Base-by-base conservation (phyloP, 2,329 filamentous ascomycete genomes). In the Colletotrichum falcatum region DNA sequence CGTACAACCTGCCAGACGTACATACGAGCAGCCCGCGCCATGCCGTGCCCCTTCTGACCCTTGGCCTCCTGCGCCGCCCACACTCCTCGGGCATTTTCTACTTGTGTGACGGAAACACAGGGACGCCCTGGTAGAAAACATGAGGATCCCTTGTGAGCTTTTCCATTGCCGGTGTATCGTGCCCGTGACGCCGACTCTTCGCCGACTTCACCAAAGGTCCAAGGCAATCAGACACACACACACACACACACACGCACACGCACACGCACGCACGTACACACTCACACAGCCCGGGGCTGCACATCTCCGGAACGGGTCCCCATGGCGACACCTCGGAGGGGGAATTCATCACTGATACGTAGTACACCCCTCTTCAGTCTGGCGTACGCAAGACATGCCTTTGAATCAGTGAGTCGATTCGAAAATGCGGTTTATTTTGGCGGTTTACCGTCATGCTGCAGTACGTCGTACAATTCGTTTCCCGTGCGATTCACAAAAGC, bases 1-100 rank as follows among this genome's bases (percentile, higher is more conserved):
- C 11, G 48, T 35, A n/a, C 60, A 16, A 37, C 35, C 46, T 62
- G 46, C 26, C 60, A 62, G 26, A 62, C 9, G 35, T 23, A 37
- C 44, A 61, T 61, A 28, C 12, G n/a, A 16, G 30, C 30, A 48
- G 20, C 6, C 59, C n/a, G 20, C 9, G 44, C 9, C 33, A 33
- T 37, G 35, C 23, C 26, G 33, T 28, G 35, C 48, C 46, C 6
- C 46, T 49, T 26, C 46, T 14, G 7, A 49, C 23, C 28, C 26
- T 46, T n/a, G 26, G 16, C 12, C 5, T 46, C 39, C 30, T 48
- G 42, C 46, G 28, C 58, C 28, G 46, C 42, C 58, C 23, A 37
- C 42, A 20, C 48, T 37, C 42, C 42, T 44, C 30, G 58, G 30
- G 44, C n/a, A 49, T 62, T 48, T 53, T n/a, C 26, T n/a, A n/a